Evolutionary conservation across 192 early-diverging fungal species (phyloP).

Genomic region (Coemansia sp.): DNA sequence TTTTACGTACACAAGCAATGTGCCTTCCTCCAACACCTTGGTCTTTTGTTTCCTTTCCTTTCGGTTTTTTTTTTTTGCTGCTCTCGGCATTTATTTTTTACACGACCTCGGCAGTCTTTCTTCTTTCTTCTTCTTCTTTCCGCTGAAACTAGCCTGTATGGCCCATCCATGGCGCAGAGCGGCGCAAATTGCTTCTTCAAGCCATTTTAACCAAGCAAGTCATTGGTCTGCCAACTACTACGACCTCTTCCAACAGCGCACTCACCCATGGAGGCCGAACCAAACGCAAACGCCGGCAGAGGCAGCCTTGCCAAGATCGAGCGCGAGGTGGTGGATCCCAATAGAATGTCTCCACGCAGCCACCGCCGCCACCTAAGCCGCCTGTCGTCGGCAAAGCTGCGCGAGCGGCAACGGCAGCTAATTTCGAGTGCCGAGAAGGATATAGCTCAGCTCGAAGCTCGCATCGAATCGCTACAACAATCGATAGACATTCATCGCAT

Average conservation of each 20-base stretch:
- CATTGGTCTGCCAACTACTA: neutral
- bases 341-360: slow-evolving; percentile 36
- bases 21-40: neutral
- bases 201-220: neutral
- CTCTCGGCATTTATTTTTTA: neutral
- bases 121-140: neutral
- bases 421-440: slow-evolving; percentile 12
- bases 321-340: slow-evolving; percentile 4
- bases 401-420: slow-evolving; percentile 41
- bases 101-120: neutral
- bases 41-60: neutral
- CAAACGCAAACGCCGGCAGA: neutral
- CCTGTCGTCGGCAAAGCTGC: slow-evolving; percentile 41
- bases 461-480: slow-evolving; percentile 19
- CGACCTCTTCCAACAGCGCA: neutral
- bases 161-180: neutral
- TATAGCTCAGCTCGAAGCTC: slow-evolving; percentile 20
- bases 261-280: neutral
- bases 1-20: neutral
- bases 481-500: neutral
- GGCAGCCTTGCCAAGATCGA: neutral
- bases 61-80: neutral
- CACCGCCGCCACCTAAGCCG: slow-evolving; percentile 46
- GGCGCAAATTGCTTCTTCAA: neutral
- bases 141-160: neutral